Evolutionary conservation across 352 stramenopile genomes (phyloP).

Genomic region (Pythium insidiosum): DNA sequence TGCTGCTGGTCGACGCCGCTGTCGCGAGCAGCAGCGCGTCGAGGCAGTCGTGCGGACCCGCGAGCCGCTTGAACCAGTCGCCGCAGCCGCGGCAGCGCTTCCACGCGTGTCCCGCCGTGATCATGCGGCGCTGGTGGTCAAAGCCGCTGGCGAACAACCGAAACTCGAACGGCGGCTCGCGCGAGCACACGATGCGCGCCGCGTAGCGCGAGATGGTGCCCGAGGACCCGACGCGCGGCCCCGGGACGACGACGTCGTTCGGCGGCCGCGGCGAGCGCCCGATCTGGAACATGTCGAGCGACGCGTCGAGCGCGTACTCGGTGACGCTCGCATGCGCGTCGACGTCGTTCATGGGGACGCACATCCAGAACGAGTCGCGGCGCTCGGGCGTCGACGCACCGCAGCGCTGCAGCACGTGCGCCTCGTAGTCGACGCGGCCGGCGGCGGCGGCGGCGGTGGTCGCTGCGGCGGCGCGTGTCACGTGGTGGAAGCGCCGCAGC

Average conservation of each 20-base stretch:
- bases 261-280: conserved; percentile 63
- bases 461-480: conserved; percentile 9
- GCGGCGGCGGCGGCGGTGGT: conserved; percentile 10
- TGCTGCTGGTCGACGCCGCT: conserved; percentile 1
- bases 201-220: conserved; percentile 73
- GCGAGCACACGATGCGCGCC: conserved; percentile 51
- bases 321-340: conserved; percentile 48
- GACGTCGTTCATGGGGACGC: conserved; percentile 61
- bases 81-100: conserved; percentile 48
- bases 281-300: conserved; percentile 74
- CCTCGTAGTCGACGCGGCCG: conserved; percentile 43
- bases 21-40: conserved; percentile 1
- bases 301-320: conserved; percentile 42
- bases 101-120: conserved; percentile 48
- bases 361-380: conserved; percentile 35
- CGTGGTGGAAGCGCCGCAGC: conserved; percentile 51
- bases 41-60: conserved; percentile 36
- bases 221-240: conserved; percentile 57
- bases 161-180: conserved; percentile 53
- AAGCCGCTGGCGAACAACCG: conserved; percentile 65
- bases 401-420: conserved; percentile 20
- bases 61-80: conserved; percentile 43
- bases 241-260: conserved; percentile 76
- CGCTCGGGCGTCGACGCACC: neutral
- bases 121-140: conserved; percentile 41